Evolutionary conservation across 805 yeast species (phyloP), one percentile per base, ranked within the genome.

Genomic region (Candida cerambycidarum): DNA sequence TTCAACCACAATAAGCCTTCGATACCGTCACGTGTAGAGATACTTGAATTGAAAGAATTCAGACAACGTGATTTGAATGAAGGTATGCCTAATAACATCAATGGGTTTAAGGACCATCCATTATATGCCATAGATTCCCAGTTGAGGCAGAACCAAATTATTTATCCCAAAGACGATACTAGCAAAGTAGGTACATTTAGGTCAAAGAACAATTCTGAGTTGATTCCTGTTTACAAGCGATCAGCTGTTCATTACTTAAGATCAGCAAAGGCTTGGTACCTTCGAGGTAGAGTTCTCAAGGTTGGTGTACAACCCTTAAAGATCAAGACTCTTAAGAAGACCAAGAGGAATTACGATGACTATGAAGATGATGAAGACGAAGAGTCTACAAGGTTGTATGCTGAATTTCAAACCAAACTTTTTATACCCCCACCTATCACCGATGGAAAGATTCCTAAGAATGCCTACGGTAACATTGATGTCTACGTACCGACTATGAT

Each of bases 21-120:
- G 12, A 57, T 47, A 32, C 35, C 35, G 11, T 67, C 54, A 3
- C 59, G 61, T 27, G 53, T 67, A 6, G 86, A 80, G 51, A 63
- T 72, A 14, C 71, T 71, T 43, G 95, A 89, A 53, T 63, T 73
- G 31, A 72, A 75, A 24, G 86, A 82, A 46, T 79, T 89, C 38
- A 61, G 71, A 27, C 74, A 79, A 38, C 69, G 85, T 41, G 83
- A 86, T 34, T 64, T 78, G 13, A 69, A 75, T 21, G 98, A 93
- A 56, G 96, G 96, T 0, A 82, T 92, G 75, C 99, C 99, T 0
- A 81, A 82, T 42, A 85, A 79, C 53, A 66, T 89, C 18, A 83
- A 81, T 39, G 97, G 89, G 51, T 87, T 90, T 59, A 82, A 81
- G 39, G 82, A 82, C 39, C 99, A 93, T 61, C 99, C 99, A 0